Conservation (phyloP, 208 protist species). For the Lotmaria passim region DNA sequence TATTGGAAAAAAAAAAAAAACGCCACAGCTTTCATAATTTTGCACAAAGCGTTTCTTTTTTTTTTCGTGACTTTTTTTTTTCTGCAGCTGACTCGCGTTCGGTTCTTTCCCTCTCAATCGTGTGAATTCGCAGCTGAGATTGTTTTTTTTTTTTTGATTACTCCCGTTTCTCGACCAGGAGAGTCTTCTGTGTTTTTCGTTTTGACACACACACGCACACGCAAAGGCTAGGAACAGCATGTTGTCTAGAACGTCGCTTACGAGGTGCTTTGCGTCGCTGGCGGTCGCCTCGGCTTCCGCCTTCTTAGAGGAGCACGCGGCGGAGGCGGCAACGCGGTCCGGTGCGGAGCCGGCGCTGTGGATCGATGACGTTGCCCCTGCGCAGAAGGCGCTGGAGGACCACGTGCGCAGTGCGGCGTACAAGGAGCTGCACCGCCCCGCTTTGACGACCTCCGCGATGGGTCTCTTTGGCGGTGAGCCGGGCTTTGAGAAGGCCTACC, state of each 20-base stretch:
- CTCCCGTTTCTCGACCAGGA: too few species aligned
- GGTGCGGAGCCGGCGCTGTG: slow-evolving; percentile 43
- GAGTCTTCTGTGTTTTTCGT: too few species aligned
- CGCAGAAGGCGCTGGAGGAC: slow-evolving; percentile 40
- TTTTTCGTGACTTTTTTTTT: too few species aligned
- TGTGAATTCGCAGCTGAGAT: too few species aligned
- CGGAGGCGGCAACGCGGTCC: background rate
- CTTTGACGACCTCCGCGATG: slow-evolving; percentile 81
- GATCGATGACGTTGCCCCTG: slow-evolving; percentile 75
- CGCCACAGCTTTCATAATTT: too few species aligned
- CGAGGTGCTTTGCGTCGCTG: slow-evolving; percentile 41
- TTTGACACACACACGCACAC: too few species aligned
- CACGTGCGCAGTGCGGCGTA: slow-evolving; percentile 79
- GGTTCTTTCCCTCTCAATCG: too few species aligned
- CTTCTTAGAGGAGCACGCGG: slow-evolving; percentile 25
- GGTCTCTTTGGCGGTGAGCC: slow-evolving; percentile 91
- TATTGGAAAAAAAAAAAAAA: too few species aligned
- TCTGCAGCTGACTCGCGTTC: too few species aligned
- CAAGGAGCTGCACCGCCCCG: slow-evolving; percentile 85
- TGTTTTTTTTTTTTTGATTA: too few species aligned
- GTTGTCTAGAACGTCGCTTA: slow-evolving; percentile 35
- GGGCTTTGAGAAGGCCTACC: slow-evolving; percentile 90
- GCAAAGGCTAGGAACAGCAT: too few species aligned
- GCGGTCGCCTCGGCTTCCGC: slow-evolving; percentile 37
- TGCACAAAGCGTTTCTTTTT: too few species aligned